phyloP scores from a whole-genome alignment of 768 basidiomycete genomes.

The Pluteus cervinus region DNA sequence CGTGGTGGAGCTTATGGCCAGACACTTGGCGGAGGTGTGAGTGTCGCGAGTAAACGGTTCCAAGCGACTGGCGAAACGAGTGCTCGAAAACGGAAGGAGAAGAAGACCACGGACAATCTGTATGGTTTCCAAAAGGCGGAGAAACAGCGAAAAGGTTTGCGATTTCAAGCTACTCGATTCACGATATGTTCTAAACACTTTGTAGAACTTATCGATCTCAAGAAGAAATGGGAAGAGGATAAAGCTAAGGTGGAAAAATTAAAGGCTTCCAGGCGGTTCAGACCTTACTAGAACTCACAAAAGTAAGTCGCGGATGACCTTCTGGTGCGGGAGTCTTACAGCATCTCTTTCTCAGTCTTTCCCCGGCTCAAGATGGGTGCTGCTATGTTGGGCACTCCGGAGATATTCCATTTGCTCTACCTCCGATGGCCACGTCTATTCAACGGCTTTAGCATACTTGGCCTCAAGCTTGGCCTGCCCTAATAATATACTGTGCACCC shows the following conservation, averaged over 20 bases:
- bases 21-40: conserved; percentile 77
- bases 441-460: no score
- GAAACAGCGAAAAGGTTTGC: conserved; percentile 76
- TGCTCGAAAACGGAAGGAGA: conserved; percentile 47
- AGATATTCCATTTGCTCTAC: no score
- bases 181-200: conserved; percentile 5
- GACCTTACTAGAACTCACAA: conserved; percentile 90
- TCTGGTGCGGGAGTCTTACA: no score
- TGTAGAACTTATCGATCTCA: conserved; percentile 66
- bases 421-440: no score
- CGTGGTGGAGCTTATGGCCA: conserved; percentile 87
- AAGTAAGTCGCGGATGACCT: no score
- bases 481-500: no score
- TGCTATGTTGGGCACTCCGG: no score
- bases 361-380: no score
- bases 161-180: conserved; percentile 6
- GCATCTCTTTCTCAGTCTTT: no score
- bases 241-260: conserved; percentile 78
- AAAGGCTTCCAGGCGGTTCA: conserved; percentile 77
- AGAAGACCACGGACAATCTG: conserved; percentile 70
- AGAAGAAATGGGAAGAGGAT: conserved; percentile 83
- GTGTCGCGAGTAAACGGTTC: conserved; percentile 56
- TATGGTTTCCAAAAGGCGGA: conserved; percentile 91
- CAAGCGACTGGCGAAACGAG: conserved; percentile 54
- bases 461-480: no score